phyloP scores from a whole-genome alignment of 2,329 filamentous ascomycete genomes.

The Fusarium metavorans region DNA sequence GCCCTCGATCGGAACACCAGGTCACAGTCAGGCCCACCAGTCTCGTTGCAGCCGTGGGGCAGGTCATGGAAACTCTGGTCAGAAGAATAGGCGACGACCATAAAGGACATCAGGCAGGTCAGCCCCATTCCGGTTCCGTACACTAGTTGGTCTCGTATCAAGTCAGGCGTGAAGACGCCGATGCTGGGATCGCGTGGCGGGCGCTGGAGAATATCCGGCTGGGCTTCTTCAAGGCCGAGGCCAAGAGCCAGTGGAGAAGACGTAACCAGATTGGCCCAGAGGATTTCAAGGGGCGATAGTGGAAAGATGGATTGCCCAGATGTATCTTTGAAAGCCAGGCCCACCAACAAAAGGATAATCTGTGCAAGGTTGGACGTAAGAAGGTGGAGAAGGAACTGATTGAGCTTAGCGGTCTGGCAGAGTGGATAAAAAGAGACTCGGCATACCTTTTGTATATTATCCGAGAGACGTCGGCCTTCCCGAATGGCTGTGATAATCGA shows the following conservation, averaged over 20 bases:
- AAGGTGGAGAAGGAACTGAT: constrained; percentile 71
- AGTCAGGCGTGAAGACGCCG: constrained; percentile 73
- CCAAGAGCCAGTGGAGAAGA: constrained; percentile 79
- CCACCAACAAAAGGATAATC: constrained; percentile 76
- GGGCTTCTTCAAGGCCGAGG: constrained; percentile 76
- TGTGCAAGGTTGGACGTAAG: constrained; percentile 78
- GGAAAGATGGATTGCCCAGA: constrained; percentile 74
- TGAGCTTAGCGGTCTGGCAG: constrained; percentile 21
- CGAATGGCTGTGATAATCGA: constrained; percentile 80
- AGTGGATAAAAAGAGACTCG: no score
- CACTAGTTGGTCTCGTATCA: constrained; percentile 74
- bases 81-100: constrained; percentile 66
- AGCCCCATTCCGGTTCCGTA: constrained; percentile 74
- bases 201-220: constrained; percentile 74
- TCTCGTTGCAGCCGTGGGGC: constrained; percentile 68
- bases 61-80: constrained; percentile 62
- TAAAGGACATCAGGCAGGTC: constrained; percentile 71
- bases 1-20: constrained; percentile 73
- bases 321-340: constrained; percentile 75
- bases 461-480: constrained; percentile 76
- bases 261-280: constrained; percentile 82
- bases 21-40: constrained; percentile 61
- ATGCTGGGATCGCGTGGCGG: constrained; percentile 71
- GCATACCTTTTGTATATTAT: constrained; percentile 79
- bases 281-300: constrained; percentile 77